phyloP scores from a whole-genome alignment of 306 rosid species.

The Citrullus mucosospermus region DNA sequence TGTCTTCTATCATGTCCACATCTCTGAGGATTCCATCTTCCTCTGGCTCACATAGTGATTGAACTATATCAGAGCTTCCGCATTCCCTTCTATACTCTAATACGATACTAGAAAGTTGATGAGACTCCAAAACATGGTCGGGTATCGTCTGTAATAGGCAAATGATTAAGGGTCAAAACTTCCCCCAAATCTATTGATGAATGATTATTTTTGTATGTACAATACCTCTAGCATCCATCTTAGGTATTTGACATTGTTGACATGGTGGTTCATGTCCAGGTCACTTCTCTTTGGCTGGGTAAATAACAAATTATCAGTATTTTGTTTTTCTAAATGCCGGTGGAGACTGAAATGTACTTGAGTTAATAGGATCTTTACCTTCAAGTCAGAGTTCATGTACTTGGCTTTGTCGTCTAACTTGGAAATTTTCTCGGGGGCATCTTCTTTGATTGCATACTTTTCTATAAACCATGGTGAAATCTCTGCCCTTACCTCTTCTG shows the following conservation, averaged over 20 bases:
- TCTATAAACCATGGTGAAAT: constrained; percentile 77
- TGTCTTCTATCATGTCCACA: constrained; percentile 26
- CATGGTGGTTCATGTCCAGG: constrained; percentile 91
- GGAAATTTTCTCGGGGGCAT: constrained; percentile 43
- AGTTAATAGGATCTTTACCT: constrained; percentile 27
- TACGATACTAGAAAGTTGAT: constrained; percentile 54
- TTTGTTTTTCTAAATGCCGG: neutral
- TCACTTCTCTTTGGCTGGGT: constrained; percentile 75
- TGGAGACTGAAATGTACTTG: neutral
- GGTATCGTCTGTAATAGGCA: constrained; percentile 50
- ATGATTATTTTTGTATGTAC: neutral
- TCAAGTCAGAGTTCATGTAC: constrained; percentile 43
- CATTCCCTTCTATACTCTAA: constrained; percentile 79
- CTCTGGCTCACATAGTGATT: constrained; percentile 70
- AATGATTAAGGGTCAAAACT: neutral
- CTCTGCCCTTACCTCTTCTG: constrained; percentile 79
- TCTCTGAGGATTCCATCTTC: constrained; percentile 44
- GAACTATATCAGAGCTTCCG: constrained; percentile 62
- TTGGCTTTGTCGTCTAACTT: constrained; percentile 63
- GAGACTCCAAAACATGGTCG: constrained; percentile 45
- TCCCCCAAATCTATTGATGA: neutral
- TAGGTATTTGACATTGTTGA: constrained; percentile 77
- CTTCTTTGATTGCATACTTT: constrained; percentile 69
- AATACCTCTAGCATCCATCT: constrained; percentile 95
- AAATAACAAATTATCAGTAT: constrained; percentile 12